Evolutionary conservation across 2,329 filamentous ascomycete genomes (phyloP), one percentile per base, ranked within the genome.

Genomic region (Trichoderma sp.): DNA sequence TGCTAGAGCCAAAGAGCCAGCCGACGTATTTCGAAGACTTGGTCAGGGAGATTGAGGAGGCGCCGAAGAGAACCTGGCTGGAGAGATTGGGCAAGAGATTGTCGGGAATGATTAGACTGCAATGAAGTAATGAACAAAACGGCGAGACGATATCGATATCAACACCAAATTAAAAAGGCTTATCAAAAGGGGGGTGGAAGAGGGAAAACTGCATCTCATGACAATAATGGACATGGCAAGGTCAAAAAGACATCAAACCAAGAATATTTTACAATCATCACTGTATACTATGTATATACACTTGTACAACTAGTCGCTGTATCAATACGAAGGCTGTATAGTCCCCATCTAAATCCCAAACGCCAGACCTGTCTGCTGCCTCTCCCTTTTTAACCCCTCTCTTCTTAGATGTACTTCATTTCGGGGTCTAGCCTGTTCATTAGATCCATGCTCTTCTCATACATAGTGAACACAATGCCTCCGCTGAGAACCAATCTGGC

Each of bases 391-490:
- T 52, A 4, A 12, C 3, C 25, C 35, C 15, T 56, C 60, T 54
- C 59, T 68, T 68, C 8, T 67, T 75, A 96, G 71, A 98, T 87
- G 76, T 96, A 97, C 77, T 86, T 90, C 76, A 89, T 89, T 74
- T 96, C 87, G 0, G 95, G 95, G 77, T 99, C 95, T 63, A 94
- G 68, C 75, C 78, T 84, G 74, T 92, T 87, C 83, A 99, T 88
- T 68, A 93, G 74, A 64, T 97, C 94, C 84, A 98, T 98, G 68
- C 90, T 92, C 86, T 97, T 97, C 83, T 98, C 94, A 78, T 97
- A 95, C 90, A 98, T 96, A 25, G 95, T 96, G 76, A 99, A 99
- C 48, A 99, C 95, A 75, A 99, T 97, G 19, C 95, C 95, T 67
- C 95, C 95, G 75, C 93, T 97, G 79, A 98, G 80, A 50, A 97